Base-by-base conservation (phyloP, 78 protist species). In the Chrysochromulina tobinii region DNA sequence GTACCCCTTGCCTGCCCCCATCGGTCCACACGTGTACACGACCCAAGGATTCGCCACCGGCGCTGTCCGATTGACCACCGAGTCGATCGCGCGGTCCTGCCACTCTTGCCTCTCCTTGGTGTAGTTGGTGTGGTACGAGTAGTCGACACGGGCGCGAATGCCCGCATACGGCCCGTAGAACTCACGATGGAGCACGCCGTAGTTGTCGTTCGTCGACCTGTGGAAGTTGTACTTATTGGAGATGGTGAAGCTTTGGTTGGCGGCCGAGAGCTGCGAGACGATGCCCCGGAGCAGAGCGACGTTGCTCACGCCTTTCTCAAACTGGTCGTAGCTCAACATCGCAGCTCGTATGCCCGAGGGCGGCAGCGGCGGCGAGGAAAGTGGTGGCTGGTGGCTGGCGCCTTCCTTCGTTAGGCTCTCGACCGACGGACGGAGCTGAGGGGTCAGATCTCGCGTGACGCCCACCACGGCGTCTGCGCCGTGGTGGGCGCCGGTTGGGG, bases 1-100 rank as follows among this genome's bases (percentile, higher is more conserved):
- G 48, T 57, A 51, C 58, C 54, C 57, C 38, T 81, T 81, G 50
- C 87, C 87, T 17, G 83, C 83, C 14, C 87, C 68, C 61, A 81
- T 81, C 53, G 87, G 38, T 2, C 87, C 87, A 1, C 54, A 53
- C 20, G 87, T 81, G 87, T 17, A 81, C 23, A 57, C 64, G 9
- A 81, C 15, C 87, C 87, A 81, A 3, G 87, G 87, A 17, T 48
- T 23, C 53, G n/a, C n/a, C 87, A 23, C n/a, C 54, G 25, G 67
- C 48, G 7, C 2, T 21, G 4, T 81, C 12, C 67, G n/a, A 6
- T 7, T 2, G 21, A 3, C 87, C 7, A 81, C 87, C 53, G 1
- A 12, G 38, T 14, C 27, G 18, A 8, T 8, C 18, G 27, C 68
- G 27, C 6, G 87, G 64, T 81, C 87, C 66, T 81, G 87, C 59